Evolutionary conservation across 345 rosid genomes (phyloP).

Genomic region (Excoecaria agallocha): DNA sequence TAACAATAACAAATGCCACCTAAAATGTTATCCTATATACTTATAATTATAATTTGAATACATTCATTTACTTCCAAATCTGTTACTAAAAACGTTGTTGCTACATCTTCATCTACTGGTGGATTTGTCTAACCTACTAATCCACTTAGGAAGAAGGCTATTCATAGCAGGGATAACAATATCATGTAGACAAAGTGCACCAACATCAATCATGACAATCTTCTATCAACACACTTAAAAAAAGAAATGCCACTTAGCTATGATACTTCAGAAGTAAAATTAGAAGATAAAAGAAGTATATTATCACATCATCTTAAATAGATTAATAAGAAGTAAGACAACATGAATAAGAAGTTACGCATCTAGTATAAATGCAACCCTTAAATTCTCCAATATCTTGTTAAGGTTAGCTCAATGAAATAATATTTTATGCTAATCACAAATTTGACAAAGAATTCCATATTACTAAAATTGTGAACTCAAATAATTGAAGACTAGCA

Average conservation of each 20-base stretch:
- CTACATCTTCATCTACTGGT: no score
- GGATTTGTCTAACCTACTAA: no score
- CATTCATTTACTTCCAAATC: no score
- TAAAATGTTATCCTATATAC: no score
- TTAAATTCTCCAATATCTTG: neutral
- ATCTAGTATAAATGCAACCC: neutral
- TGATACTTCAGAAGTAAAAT: neutral
- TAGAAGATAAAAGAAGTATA: neutral
- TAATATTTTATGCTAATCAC: no score
- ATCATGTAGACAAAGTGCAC: slow-evolving; percentile 55
- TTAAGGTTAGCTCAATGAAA: no score
- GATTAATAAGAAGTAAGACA: neutral
- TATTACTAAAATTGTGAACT: neutral
- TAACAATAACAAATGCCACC: no score
- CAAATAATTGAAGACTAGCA: neutral
- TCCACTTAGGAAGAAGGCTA: slow-evolving; percentile 92
- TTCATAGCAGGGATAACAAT: slow-evolving; percentile 99
- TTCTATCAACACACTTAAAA: slow-evolving; percentile 5
- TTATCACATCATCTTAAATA: neutral
- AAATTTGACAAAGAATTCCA: no score
- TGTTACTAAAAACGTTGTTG: no score
- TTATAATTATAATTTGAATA: no score
- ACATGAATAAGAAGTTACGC: neutral
- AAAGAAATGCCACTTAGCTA: slow-evolving; percentile 8
- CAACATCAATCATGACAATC: slow-evolving; percentile 24